Evolutionary conservation across 2,329 filamentous ascomycete species (phyloP).

Genomic region (Colletotrichum scovillei): DNA sequence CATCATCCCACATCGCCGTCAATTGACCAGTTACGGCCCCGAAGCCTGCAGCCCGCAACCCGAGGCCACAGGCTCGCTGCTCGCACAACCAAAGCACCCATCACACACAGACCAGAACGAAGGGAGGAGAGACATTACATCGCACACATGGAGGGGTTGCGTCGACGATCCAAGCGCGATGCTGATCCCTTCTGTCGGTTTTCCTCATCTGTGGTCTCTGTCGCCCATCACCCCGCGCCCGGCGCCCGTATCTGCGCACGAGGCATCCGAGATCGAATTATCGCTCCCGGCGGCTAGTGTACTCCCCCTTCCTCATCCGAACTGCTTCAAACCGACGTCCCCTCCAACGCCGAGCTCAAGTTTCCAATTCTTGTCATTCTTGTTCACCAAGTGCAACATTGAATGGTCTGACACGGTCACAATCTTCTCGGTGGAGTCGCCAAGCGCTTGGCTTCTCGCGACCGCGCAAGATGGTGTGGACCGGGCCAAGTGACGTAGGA

Average conservation of each 20-base stretch:
- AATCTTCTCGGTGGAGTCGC: slow-evolving; percentile 27
- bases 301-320: background rate
- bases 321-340: background rate
- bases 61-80: background rate
- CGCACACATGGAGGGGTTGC: background rate
- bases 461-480: slow-evolving; percentile 34
- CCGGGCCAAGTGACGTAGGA: slow-evolving; percentile 34
- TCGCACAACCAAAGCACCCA: background rate
- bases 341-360: background rate
- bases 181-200: slow-evolving; percentile 27
- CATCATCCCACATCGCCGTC: slow-evolving; percentile 11
- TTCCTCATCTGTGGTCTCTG: slow-evolving; percentile 22
- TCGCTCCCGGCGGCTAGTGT: slow-evolving; percentile 23
- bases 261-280: slow-evolving; percentile 2
- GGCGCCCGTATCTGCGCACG: background rate
- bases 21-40: slow-evolving; percentile 17
- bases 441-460: slow-evolving; percentile 32
- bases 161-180: slow-evolving; percentile 31
- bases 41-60: background rate
- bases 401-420: slow-evolving; percentile 25
- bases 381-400: background rate
- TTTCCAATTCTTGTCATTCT: background rate
- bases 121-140: background rate
- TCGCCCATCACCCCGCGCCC: slow-evolving; percentile 4
- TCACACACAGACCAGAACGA: slow-evolving; percentile 13